Evolutionary conservation across 352 stramenopile genomes (phyloP), one percentile per base, ranked within the genome.

Genomic region (Globisporangium spinosum): DNA sequence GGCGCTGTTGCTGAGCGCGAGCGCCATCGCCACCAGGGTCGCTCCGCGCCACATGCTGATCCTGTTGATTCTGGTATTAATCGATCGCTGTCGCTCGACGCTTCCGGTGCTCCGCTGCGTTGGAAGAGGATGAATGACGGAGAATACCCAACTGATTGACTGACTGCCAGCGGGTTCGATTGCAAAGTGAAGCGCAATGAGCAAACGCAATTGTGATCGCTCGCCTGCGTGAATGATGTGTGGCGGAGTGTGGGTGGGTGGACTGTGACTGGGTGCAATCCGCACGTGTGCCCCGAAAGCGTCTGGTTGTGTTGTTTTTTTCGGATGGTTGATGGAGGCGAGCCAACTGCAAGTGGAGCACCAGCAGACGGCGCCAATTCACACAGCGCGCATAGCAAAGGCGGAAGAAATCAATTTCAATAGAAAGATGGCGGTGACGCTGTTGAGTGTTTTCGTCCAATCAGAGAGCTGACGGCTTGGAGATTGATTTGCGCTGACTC

Each of bases 1-100:
- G 7, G 67, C 51, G 47, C 71, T 63, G 43, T 60, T 58, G 15
- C 70, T 67, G 29, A 85, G 62, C 65, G 82, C 22, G 25, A 70
- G 58, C 57, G 59, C 57, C 49, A 59, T n/a, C 27, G 49, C 59
- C 32, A 38, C 20, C 8, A 22, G 23, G 15, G 45, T 25, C 13
- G 47, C 9, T 58, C 32, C 25, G 17, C 47, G 58, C 25, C 47
- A 57, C 65, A 70, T 69, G 17, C 15, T 60, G 49, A 20, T 54
- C 13, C 35, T 54, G 2, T 20, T 40, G 27, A 2, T 32, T 47
- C 3, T 43, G 59, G 20, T 58, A 13, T 35, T 59, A 7, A 17
- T 29, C 20, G 4, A 23, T n/a, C 2, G 25, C 1, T 8, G 6
- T 29, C n/a, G 27, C 23, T 56, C 15, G 22, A 15, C 15, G 1